Evolutionary conservation across 306 rosid species (phyloP).

Genomic region (Cucurbita argyrosperma): DNA sequence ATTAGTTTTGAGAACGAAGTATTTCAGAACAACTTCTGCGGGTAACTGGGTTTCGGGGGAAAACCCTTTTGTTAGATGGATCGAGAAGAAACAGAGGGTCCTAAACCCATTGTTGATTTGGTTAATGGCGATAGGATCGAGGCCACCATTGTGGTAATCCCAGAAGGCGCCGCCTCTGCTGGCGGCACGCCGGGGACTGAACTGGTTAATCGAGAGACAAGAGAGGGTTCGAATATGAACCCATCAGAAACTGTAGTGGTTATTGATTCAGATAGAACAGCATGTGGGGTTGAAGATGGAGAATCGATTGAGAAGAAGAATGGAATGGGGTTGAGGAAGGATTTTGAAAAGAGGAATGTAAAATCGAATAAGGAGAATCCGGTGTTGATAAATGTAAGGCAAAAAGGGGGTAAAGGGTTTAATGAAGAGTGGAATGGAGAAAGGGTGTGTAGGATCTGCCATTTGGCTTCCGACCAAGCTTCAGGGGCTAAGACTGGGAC

Average conservation of each 20-base stretch:
- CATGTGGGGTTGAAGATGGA: slow-evolving; percentile 16
- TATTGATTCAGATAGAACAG: slow-evolving; percentile 32
- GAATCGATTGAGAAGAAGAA: slow-evolving; percentile 20
- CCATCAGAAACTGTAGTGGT: slow-evolving; percentile 32
- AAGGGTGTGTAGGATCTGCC: slow-evolving; percentile 86
- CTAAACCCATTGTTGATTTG: not conserved
- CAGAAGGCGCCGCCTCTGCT: not conserved
- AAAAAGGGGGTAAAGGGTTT: slow-evolving; percentile 24
- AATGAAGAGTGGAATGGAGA: slow-evolving; percentile 44
- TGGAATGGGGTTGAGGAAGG: slow-evolving; percentile 12
- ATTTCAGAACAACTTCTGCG: not conserved
- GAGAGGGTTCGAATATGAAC: slow-evolving; percentile 21
- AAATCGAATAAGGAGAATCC: slow-evolving; percentile 31
- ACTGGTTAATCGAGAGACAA: not conserved
- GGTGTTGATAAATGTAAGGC: slow-evolving; percentile 41
- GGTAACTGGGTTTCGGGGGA: not conserved
- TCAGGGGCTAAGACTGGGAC: slow-evolving; percentile 22
- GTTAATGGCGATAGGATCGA: not conserved
- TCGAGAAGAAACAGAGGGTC: not conserved
- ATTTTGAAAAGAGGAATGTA: slow-evolving; percentile 3
- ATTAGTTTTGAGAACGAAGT: not conserved
- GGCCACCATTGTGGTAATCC: not conserved
- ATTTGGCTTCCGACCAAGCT: slow-evolving; percentile 43
- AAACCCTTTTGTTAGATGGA: not conserved
- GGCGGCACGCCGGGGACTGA: not conserved